Percentiles rank a stretch among this genome's conserved stretches.
phyloP scores from a whole-genome alignment of 2,329 filamentous ascomycete species.

The Aspergillus sp. region DNA sequence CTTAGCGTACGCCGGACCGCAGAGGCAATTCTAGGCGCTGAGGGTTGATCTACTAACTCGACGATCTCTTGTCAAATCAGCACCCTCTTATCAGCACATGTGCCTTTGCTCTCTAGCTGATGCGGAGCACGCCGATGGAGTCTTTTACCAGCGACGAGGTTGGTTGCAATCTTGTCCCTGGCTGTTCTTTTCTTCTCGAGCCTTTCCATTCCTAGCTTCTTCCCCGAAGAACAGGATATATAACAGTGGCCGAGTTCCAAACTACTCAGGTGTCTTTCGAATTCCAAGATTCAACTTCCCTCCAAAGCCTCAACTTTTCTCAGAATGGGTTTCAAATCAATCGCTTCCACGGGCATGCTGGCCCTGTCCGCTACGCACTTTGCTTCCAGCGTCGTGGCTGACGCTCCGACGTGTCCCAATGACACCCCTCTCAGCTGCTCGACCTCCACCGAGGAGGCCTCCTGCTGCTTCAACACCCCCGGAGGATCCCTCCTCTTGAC shows the following conservation, averaged over 20 bases:
- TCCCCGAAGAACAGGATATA: conserved; percentile 9
- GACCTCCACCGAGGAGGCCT: conserved; percentile 53
- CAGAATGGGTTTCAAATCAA: conserved; percentile 26
- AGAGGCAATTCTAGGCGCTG: neutral
- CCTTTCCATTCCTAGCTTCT: conserved; percentile 6
- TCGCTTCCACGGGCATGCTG: conserved; percentile 28
- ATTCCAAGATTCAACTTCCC: neutral
- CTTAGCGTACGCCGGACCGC: conserved; percentile 9
- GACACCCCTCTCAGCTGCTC: conserved; percentile 59
- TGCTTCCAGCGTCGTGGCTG: conserved; percentile 27
- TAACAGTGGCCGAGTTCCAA: conserved; percentile 1
- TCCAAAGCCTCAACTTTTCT: neutral
- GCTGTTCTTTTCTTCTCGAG: conserved; percentile 1
- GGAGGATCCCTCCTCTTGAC: conserved; percentile 62
- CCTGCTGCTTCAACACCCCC: conserved; percentile 64
- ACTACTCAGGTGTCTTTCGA: neutral
- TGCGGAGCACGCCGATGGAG: conserved; percentile 6
- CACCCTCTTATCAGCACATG: conserved; percentile 33
- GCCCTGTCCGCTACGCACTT: conserved; percentile 30
- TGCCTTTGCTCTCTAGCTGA: conserved; percentile 24
- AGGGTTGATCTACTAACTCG: neutral
- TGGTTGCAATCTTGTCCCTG: neutral
- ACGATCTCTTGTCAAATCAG: conserved; percentile 34
- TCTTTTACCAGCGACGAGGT: conserved; percentile 6
- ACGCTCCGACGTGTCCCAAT: conserved; percentile 34